Conservation (phyloP, 2,329 filamentous ascomycete genomes). For the Verticillium albo-atrum region DNA sequence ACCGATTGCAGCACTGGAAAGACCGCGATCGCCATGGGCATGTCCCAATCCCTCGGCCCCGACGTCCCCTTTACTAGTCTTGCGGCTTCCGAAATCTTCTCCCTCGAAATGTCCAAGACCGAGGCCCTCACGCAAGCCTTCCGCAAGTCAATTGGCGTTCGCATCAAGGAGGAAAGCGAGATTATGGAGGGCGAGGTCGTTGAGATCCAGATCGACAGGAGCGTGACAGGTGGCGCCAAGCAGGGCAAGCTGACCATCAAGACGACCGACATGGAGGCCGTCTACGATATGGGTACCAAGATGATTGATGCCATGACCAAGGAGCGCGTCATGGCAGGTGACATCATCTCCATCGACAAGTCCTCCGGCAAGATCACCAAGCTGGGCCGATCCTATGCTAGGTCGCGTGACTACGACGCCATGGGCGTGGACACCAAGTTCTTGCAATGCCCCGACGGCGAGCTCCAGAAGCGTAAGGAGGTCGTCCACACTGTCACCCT, state of each 20-base stretch:
- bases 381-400: slow-evolving; percentile 88
- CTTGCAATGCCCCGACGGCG: slow-evolving; percentile 93
- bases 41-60: slow-evolving; percentile 90
- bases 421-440: slow-evolving; percentile 99
- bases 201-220: slow-evolving; percentile 96
- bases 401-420: slow-evolving; percentile 95
- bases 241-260: slow-evolving; percentile 99
- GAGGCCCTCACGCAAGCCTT: slow-evolving; percentile 98
- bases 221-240: slow-evolving; percentile 93
- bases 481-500: slow-evolving; percentile 95
- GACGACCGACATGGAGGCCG: slow-evolving; percentile 98
- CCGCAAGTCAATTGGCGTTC: slow-evolving; percentile 94
- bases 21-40: slow-evolving; percentile 97
- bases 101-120: slow-evolving; percentile 98
- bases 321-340: slow-evolving; percentile 96
- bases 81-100: slow-evolving; percentile 95
- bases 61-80: slow-evolving; percentile 97
- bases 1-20: slow-evolving; percentile 72
- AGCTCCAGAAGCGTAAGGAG: slow-evolving; percentile 95
- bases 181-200: slow-evolving; percentile 99
- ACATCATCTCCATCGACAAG: slow-evolving; percentile 98
- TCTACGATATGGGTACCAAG: slow-evolving; percentile 99
- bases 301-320: slow-evolving; percentile 99
- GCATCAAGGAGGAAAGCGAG: slow-evolving; percentile 98
- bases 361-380: slow-evolving; percentile 97